These are phyloP conservation scores for Mycena chlorophos DNA, from an alignment of 768 basidiomycete genomes.

Conservation along the genomic window DNA sequence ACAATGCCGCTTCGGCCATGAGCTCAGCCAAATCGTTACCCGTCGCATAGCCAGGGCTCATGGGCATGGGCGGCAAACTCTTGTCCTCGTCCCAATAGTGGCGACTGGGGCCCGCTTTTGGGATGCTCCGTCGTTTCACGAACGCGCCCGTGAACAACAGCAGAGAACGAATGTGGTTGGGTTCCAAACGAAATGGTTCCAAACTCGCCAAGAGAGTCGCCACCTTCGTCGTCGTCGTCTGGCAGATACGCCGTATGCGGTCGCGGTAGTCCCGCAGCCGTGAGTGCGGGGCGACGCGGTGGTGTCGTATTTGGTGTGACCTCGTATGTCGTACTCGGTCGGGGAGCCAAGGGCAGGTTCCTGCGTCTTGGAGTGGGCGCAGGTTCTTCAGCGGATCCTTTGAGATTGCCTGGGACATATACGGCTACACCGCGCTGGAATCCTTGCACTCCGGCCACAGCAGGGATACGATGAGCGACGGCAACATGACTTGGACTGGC, in stretches of 20 bases:
- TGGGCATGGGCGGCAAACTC: constrained; percentile 36
- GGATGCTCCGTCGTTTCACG: constrained; percentile 34
- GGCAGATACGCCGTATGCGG: constrained; percentile 17
- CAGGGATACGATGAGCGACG: constrained; percentile 39
- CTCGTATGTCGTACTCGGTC: neutral
- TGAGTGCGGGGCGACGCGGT: constrained; percentile 13
- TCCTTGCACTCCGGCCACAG: constrained; percentile 18
- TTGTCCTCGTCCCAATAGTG: constrained; percentile 18
- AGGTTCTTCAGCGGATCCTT: neutral
- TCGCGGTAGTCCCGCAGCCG: constrained; percentile 8
- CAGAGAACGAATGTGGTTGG: constrained; percentile 44
- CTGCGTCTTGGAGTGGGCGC: neutral
- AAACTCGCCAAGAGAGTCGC: constrained; percentile 25
- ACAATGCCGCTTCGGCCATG: constrained; percentile 56
- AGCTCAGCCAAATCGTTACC: constrained; percentile 57
- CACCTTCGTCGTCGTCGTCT: constrained; percentile 10
- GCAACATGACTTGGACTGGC: constrained; percentile 35
- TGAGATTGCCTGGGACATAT: constrained; percentile 29
- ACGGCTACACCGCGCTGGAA: constrained; percentile 40
- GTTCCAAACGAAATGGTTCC: constrained; percentile 24
- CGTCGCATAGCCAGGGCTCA: constrained; percentile 42
- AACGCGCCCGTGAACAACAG: constrained; percentile 60
- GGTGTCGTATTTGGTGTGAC: neutral
- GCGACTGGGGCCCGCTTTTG: neutral
- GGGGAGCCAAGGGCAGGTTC: neutral